Evolutionary conservation across 352 stramenopile genomes (phyloP), one percentile per base, ranked within the genome.

Genomic region (Phytophthora sp.): DNA sequence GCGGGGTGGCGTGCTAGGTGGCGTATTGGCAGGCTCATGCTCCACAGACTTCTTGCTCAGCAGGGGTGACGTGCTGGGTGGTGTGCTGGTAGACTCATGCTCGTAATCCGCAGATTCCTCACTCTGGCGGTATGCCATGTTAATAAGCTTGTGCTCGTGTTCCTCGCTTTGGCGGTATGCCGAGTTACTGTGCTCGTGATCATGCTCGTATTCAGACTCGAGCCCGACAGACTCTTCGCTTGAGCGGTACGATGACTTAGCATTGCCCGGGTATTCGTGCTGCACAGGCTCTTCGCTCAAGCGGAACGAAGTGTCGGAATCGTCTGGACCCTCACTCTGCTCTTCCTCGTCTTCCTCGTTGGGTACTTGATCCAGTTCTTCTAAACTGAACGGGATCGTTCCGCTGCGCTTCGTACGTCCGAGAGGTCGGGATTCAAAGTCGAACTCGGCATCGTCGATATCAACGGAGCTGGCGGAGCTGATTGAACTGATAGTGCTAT

Each of bases 351-450:
- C 58, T 54, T 65, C 60, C 6, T 56, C 48, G 46, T 65, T 27
- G 4, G 50, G 34, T 15, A 62, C 50, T 53, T 69, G 62, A 27
- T 72, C 63, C 23, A 80, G 21, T 24, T 73, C 65, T 10, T 84
- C 77, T 8, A 71, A 51, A 8, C 48, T 44, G 20, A 87, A 81
- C 17, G 71, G 55, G 24, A 87, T 81, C 10, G 77, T 87, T 17
- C 73, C 65, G n/a, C 77, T 87, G 21, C 77, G 77, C 53, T 87
- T 87, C 11, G 67, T 74, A 13, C 61, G 72, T 61, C 66, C 69
- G 43, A 61, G 54, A 58, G 63, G 66, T 53, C 41, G 59, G 39
- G 38, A 62, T 45, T 72, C 68, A n/a, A 72, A 77, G 27, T 84
- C 64, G 32, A 74, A 74, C n/a, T 81, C 71, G n/a, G 76, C 46